A percentile compares a stretch with the other conserved stretches of the same genome.
phyloP scores from a whole-genome alignment of 768 basidiomycete genomes.

The Mycena vitilis region DNA sequence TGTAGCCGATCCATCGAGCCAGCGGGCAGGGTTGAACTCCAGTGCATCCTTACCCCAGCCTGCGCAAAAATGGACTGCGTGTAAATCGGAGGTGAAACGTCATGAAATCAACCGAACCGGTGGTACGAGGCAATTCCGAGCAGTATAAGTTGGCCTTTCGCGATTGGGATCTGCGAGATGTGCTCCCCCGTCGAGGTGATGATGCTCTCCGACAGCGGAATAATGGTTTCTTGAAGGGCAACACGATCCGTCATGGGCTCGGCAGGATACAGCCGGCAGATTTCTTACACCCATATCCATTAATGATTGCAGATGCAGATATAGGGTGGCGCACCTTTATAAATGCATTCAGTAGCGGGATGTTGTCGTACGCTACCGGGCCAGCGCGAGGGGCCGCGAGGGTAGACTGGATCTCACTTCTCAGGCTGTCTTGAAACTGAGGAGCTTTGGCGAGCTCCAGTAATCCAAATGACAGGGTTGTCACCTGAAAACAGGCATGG shows the following conservation, averaged over 20 bases:
- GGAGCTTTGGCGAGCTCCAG: slow-evolving; percentile 19
- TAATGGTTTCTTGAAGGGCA: slow-evolving; percentile 2
- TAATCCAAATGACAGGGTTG: slow-evolving; percentile 14
- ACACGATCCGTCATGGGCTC: slow-evolving; percentile 21
- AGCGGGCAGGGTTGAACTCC: slow-evolving; percentile 15
- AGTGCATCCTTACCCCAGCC: slow-evolving; percentile 23
- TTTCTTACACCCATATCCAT: slow-evolving; percentile 6
- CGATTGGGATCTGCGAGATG: neutral
- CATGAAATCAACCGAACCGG: neutral
- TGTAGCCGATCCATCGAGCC: slow-evolving; percentile 5
- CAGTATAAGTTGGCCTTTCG: slow-evolving; percentile 13
- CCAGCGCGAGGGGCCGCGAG: no score
- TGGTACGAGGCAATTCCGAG: slow-evolving; percentile 20
- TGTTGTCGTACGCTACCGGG: slow-evolving; percentile 1
- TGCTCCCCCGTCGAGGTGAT: neutral
- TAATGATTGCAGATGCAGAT: neutral
- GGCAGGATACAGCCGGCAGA: slow-evolving; percentile 18
- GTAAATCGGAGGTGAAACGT: neutral
- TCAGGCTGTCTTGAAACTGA: slow-evolving; percentile 4
- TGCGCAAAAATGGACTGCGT: neutral
- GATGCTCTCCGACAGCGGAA: slow-evolving; percentile 13
- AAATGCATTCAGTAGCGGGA: slow-evolving; percentile 28
- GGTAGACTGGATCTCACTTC: slow-evolving; percentile 15
- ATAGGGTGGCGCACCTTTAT: slow-evolving; percentile 16
- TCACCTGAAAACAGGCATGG: slow-evolving; percentile 4